A percentile compares a stretch with the other conserved stretches of the same genome.
Evolutionary conservation across 2,329 filamentous ascomycete genomes (phyloP).

Genomic region (Pseudogymnoascus sp.): DNA sequence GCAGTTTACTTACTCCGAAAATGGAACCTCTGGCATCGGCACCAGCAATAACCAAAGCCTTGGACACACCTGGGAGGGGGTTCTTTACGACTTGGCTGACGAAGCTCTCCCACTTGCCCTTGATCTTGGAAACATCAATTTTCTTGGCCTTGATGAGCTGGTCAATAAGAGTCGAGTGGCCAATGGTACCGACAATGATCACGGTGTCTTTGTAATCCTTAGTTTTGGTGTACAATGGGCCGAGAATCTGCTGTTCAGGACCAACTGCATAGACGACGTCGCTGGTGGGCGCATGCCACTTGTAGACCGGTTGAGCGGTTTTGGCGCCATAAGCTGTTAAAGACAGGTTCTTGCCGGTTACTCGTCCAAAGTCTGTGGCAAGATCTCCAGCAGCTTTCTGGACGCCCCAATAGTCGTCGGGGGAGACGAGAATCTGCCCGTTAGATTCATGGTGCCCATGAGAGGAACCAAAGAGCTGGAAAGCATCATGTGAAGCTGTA

Average conservation of each 20-base stretch:
- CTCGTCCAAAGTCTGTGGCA: conserved; percentile 60
- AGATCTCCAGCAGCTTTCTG: conserved; percentile 60
- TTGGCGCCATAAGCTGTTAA: conserved; percentile 23
- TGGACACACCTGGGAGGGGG: conserved; percentile 46
- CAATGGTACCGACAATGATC: conserved; percentile 62
- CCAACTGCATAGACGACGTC: conserved; percentile 32
- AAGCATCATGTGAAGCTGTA: neutral
- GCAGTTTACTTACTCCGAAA: conserved; percentile 44
- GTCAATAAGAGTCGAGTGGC: conserved; percentile 54
- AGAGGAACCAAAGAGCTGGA: conserved; percentile 13
- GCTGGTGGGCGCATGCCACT: neutral
- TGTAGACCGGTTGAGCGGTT: neutral
- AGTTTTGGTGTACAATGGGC: conserved; percentile 39
- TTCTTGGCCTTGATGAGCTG: conserved; percentile 45
- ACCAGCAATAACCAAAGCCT: conserved; percentile 59
- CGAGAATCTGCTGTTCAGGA: conserved; percentile 35
- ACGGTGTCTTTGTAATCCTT: conserved; percentile 26
- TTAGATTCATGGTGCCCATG: conserved; percentile 22
- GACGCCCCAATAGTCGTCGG: conserved; percentile 58
- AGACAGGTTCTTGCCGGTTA: conserved; percentile 57
- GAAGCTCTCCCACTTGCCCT: conserved; percentile 64
- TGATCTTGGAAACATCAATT: conserved; percentile 47
- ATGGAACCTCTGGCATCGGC: conserved; percentile 60
- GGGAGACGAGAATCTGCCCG: conserved; percentile 47
- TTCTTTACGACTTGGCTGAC: conserved; percentile 48